Percentiles rank a stretch among this genome's conserved stretches.
Conservation (phyloP, 352 stramenopile genomes). For the Globisporangium irregulare region DNA sequence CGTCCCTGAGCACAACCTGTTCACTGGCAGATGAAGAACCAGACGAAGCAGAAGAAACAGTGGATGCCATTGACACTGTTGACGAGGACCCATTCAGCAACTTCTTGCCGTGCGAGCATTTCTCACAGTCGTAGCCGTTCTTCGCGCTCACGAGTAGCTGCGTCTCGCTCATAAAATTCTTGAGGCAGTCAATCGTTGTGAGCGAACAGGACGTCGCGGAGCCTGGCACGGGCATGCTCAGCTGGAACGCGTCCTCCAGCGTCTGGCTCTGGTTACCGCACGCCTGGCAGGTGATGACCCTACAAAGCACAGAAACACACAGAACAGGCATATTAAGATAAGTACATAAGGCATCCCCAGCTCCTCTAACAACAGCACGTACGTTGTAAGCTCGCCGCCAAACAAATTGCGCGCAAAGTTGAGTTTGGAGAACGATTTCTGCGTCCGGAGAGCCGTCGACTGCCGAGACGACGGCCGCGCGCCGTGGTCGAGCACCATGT, state of each 20-base stretch:
- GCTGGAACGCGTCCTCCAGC: conserved; percentile 55
- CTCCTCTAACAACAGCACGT: conserved; percentile 13
- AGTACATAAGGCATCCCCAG: neutral
- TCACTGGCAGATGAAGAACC: conserved; percentile 23
- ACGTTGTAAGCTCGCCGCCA: conserved; percentile 50
- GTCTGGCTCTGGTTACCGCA: conserved; percentile 55
- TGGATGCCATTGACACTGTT: conserved; percentile 13
- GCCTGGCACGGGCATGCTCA: conserved; percentile 56
- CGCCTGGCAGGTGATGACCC: conserved; percentile 39
- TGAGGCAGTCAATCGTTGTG: conserved; percentile 42
- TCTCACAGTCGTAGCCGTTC: conserved; percentile 73
- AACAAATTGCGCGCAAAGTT: conserved; percentile 68
- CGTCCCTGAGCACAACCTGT: conserved; percentile 39
- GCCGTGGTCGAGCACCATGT: conserved; percentile 45
- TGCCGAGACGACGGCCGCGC: conserved; percentile 14
- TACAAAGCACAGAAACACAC: conserved; percentile 8
- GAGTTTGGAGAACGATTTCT: conserved; percentile 42
- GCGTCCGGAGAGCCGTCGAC: conserved; percentile 22
- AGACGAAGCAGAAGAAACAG: neutral
- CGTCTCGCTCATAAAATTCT: conserved; percentile 48
- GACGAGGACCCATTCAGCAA: neutral
- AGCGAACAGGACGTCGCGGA: conserved; percentile 14
- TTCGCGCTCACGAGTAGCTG: conserved; percentile 43
- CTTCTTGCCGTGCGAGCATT: conserved; percentile 43
- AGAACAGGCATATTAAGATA: neutral